phyloP scores from a whole-genome alignment of 2,329 filamentous ascomycete genomes.

The Fusarium coffeatum region DNA sequence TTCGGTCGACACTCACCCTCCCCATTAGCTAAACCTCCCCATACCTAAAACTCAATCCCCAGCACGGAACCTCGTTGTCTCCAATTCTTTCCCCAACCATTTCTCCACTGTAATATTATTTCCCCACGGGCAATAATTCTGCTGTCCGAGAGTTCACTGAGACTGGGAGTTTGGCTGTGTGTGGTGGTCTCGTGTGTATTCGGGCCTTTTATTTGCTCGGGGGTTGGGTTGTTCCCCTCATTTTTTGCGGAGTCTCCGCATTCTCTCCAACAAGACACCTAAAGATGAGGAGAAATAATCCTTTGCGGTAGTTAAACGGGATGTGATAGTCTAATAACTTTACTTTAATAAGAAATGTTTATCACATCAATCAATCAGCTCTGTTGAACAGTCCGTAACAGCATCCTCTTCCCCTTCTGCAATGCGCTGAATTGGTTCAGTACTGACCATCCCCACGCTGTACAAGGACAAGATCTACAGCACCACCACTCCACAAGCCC shows the following conservation, averaged over 20 bases:
- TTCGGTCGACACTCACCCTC: constrained; percentile 6
- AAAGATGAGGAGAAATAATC: background rate
- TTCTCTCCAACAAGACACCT: constrained; percentile 27
- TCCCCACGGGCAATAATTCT: constrained; percentile 30
- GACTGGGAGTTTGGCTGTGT: background rate
- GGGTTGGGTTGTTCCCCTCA: constrained; percentile 10
- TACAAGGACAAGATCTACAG: constrained; percentile 24
- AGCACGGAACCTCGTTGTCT: background rate
- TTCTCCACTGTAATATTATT: background rate
- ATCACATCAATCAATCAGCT: too few relatives aligned
- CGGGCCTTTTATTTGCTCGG: constrained; percentile 17
- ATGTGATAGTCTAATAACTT: background rate
- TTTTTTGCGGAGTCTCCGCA: constrained; percentile 40
- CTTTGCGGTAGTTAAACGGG: background rate
- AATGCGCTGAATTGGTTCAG: too few relatives aligned
- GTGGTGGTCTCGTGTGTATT: background rate
- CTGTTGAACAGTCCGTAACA: too few relatives aligned
- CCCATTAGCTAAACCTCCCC: background rate
- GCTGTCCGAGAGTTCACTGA: background rate
- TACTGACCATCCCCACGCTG: background rate
- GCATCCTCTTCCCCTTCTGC: too few relatives aligned
- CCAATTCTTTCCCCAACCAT: constrained; percentile 19
- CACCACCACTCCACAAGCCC: background rate
- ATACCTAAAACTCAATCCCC: background rate
- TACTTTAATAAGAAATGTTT: background rate